Evolutionary conservation across 352 stramenopile species (phyloP), one percentile per base, ranked within the genome.

Genomic region (Phytophthora pseudosyringae): DNA sequence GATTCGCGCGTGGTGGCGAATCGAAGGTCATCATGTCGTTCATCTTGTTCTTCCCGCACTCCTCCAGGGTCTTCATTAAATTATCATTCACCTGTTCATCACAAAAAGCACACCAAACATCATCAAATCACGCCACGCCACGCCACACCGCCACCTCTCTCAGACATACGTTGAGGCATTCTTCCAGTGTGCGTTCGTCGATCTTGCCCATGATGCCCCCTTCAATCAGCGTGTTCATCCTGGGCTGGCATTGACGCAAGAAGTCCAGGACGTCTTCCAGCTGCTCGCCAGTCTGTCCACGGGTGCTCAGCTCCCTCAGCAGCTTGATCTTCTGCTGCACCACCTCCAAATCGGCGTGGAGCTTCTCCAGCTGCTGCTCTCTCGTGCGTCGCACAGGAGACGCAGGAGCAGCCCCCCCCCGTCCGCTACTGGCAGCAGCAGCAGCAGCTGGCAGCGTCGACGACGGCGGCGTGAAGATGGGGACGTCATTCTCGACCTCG

Each of bases 141-240:
- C n/a, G n/a, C 3, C 36, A 3, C 12, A 46, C n/a, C n/a, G 15
- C 29, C 15, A 36, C 9, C 16, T 32, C 7, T 25, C 15, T 2
- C 15, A 41, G 16, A 66, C 80, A 31, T 61, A 95, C 87, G 46
- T 83, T 94, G n/a, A 95, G 75, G 58, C 88, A 95, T 55, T 87
- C 65, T 62, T 95, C 88, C 13, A 95, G 63, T 21, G 81, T 94
- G 18, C 68, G 67, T 47, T 95, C 88, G 59, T 93, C 81, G 50
- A 95, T 86, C 70, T 93, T 94, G 59, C 86, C 88, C 70, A 88
- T 87, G 41, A 95, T 75, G 0, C 88, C 88, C 49, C 86, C 88
- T 73, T 95, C 88, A 65, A 95, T 95, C 11, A 95, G 67, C 41
- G 86, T 90, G 66, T 95, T 95, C 85, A 95, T 95, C 44, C 88